phyloP scores from a whole-genome alignment of 2,329 filamentous ascomycete genomes.

The Penicillium sp. region DNA sequence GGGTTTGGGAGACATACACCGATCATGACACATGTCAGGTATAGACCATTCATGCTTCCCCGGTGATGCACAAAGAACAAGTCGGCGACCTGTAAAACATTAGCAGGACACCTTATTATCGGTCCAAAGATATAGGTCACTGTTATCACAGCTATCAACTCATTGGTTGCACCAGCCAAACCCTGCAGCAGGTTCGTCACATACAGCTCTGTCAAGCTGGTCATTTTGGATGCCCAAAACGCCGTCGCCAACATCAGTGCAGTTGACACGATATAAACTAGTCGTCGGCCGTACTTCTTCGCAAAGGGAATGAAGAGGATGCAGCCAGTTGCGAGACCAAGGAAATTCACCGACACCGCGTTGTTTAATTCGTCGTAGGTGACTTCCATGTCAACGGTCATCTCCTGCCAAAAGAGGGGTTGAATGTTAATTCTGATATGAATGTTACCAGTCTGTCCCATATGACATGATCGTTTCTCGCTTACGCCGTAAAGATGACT shows the following conservation, averaged over 20 bases:
- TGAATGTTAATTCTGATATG: constrained; percentile 39
- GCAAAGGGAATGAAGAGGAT: constrained; percentile 51
- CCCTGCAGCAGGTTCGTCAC: constrained; percentile 45
- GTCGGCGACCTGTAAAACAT: constrained; percentile 41
- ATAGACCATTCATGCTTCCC: constrained; percentile 53
- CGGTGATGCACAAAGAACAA: constrained; percentile 54
- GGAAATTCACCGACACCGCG: constrained; percentile 49
- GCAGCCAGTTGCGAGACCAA: constrained; percentile 45
- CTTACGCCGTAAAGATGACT: constrained; percentile 43
- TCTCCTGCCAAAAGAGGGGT: constrained; percentile 47
- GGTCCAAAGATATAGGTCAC: constrained; percentile 41
- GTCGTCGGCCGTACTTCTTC: constrained; percentile 49
- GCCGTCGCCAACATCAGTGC: constrained; percentile 39
- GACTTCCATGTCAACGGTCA: constrained; percentile 48
- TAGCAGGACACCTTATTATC: not conserved
- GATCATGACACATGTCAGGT: constrained; percentile 44
- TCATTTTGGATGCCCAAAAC: constrained; percentile 47
- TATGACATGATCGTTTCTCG: not conserved
- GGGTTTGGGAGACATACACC: constrained; percentile 35
- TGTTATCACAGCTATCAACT: constrained; percentile 44
- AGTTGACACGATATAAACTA: constrained; percentile 48
- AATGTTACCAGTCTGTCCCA: not conserved
- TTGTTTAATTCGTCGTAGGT: constrained; percentile 46
- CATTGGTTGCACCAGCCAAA: constrained; percentile 43
- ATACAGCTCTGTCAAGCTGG: constrained; percentile 47